Conservation (phyloP, 2,329 filamentous ascomycete genomes). For the Talaromyces verruculosus region DNA sequence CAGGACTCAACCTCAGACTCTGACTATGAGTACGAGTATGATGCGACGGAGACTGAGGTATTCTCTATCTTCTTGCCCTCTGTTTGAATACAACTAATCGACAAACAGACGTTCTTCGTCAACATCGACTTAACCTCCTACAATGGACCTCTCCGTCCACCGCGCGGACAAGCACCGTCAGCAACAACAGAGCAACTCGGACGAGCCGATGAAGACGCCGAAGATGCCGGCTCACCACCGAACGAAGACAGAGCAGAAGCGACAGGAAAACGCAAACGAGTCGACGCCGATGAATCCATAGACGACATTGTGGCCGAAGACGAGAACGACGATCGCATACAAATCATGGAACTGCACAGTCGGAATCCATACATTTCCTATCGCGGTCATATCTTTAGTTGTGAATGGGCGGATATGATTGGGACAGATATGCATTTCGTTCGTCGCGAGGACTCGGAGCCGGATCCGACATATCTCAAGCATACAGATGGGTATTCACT, state of each 20-base stretch:
- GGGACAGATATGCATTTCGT: slow-evolving; percentile 80
- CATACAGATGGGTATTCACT: slow-evolving; percentile 61
- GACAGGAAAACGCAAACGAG: slow-evolving; percentile 12
- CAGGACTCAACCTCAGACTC: slow-evolving; percentile 28
- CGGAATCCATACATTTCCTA: slow-evolving; percentile 76
- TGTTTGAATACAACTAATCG: neutral
- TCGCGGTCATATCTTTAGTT: slow-evolving; percentile 73
- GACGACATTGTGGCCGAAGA: neutral
- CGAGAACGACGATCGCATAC: slow-evolving; percentile 52
- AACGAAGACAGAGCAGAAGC: slow-evolving; percentile 30
- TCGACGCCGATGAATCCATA: neutral
- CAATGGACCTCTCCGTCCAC: slow-evolving; percentile 40
- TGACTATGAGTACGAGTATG: slow-evolving; percentile 61
- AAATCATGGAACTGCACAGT: slow-evolving; percentile 81
- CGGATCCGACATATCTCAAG: slow-evolving; percentile 51
- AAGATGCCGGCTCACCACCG: slow-evolving; percentile 26
- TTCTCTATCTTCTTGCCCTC: neutral
- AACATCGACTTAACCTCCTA: slow-evolving; percentile 58
- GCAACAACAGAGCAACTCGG: neutral
- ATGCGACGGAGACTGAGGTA: slow-evolving; percentile 56
- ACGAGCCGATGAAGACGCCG: slow-evolving; percentile 4
- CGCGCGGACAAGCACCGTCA: slow-evolving; percentile 32
- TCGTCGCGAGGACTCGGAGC: slow-evolving; percentile 44
- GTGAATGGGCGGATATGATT: slow-evolving; percentile 77
- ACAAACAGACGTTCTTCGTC: slow-evolving; percentile 57